These are phyloP conservation scores for Starmerella kuoi DNA, from an alignment of 805 yeast species.

Conservation along the genomic window DNA sequence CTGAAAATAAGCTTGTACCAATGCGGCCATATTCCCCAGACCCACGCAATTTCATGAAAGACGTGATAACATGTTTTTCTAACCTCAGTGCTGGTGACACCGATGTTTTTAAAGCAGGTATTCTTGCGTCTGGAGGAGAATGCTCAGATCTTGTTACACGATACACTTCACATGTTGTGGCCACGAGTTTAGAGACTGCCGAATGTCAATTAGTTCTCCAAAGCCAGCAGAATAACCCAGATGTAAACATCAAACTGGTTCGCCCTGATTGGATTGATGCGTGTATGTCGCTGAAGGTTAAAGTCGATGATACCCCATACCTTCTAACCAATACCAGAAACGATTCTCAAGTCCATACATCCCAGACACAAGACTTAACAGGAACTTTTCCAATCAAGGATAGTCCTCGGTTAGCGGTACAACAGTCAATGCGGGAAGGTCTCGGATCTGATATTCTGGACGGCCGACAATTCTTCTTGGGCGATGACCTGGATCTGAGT, in stretches of 20 bases:
- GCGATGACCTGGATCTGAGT: slow-evolving; percentile 46
- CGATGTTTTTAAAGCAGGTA: slow-evolving; percentile 57
- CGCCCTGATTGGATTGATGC: slow-evolving; percentile 71
- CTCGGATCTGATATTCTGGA: slow-evolving; percentile 28
- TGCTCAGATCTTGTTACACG: slow-evolving; percentile 49
- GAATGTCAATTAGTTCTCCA: slow-evolving; percentile 44
- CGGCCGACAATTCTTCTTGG: slow-evolving; percentile 39
- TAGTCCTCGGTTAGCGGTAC: slow-evolving; percentile 23
- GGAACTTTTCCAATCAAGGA: slow-evolving; percentile 17
- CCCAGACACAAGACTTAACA: slow-evolving; percentile 10
- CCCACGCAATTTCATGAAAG: slow-evolving; percentile 50
- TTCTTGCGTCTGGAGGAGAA: slow-evolving; percentile 66
- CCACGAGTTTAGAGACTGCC: slow-evolving; percentile 42
- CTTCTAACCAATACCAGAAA: slow-evolving; percentile 25
- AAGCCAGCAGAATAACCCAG: slow-evolving; percentile 22
- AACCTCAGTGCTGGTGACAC: slow-evolving; percentile 46
- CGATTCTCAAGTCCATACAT: neutral
- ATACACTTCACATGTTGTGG: slow-evolving; percentile 68
- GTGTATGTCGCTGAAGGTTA: slow-evolving; percentile 43
- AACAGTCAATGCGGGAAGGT: slow-evolving; percentile 20
- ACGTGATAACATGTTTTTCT: slow-evolving; percentile 45
- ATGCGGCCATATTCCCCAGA: slow-evolving; percentile 59
- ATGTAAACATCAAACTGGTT: slow-evolving; percentile 34
- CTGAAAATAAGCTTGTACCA: slow-evolving; percentile 35
- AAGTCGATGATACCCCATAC: slow-evolving; percentile 44